Evolutionary conservation across 805 yeast genomes (phyloP), one percentile per base, ranked within the genome.

Genomic region (Yamadazyma nakazawae): DNA sequence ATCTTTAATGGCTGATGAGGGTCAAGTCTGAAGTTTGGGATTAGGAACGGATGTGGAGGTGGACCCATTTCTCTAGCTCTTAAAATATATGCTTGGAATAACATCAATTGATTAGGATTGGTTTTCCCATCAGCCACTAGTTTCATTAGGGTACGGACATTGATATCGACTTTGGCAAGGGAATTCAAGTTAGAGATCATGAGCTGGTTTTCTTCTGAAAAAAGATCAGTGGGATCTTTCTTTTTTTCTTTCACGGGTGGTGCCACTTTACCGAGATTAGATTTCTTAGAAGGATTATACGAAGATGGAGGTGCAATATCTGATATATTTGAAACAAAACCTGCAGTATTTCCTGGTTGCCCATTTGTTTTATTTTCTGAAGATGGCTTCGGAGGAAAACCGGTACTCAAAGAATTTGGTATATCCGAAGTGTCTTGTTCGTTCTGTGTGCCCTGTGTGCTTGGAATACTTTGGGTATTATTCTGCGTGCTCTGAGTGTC

Each of bases 111-210:
- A 6, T 76, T 82, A 5, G 80, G 77, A 0, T 81, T 63, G 0
- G 97, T 96, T 19, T 72, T 75, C 4, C 96, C 96, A 46, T 84
- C 78, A 0, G 98, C 97, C 2, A 92, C 97, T 5, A 76, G 78
- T 51, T 84, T 82, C 97, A 92, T 90, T 43, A 92, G 67, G 0
- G 76, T 66, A 52, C 82, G 85, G 42, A 92, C 65, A 4, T 82
- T 75, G 0, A 80, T 74, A 57, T 90, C 95, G 4, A 75, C 72
- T 35, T 85, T 76, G 0, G 97, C 97, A 65, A 92, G 82, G 0
- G 85, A 74, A 58, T 91, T 91, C 58, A 92, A 75, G 55, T 89
- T 87, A 3, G 86, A 81, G 54, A 92, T 89, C 87, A 92, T 88
- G 51, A 85, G 80, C 36, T 85, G 84, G 57, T 86, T 85, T 42